A percentile compares a stretch with the other conserved stretches of the same genome.
These are phyloP conservation scores for Penicillium sp. DNA, from an alignment of 2,329 filamentous ascomycete species.

Conservation along the genomic window DNA sequence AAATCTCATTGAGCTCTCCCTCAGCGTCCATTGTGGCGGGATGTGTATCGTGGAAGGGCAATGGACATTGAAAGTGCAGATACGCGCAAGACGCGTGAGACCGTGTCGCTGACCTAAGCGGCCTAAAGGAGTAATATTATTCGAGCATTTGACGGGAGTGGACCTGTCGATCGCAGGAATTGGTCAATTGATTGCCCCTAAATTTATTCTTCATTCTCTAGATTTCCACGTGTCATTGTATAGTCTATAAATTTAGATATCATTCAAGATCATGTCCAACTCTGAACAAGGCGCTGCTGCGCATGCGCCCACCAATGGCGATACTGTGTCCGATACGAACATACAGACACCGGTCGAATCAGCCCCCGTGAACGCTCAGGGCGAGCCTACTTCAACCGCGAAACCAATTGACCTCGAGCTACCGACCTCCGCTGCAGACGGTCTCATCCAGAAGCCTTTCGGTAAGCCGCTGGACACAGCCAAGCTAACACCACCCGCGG, in stretches of 20 bases:
- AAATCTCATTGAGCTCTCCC: conserved; percentile 60
- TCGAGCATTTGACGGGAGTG: conserved; percentile 14
- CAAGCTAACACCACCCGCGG: conserved; percentile 56
- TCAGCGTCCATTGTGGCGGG: conserved; percentile 49
- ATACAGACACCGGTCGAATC: background rate
- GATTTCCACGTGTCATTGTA: background rate
- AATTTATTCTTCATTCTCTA: background rate
- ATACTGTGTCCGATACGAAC: conserved; percentile 5
- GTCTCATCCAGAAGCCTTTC: conserved; percentile 58
- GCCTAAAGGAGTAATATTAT: conserved; percentile 20
- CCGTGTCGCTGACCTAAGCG: conserved; percentile 26
- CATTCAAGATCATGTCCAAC: conserved; percentile 3
- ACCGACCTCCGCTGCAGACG: conserved; percentile 41
- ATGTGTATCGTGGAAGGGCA: background rate
- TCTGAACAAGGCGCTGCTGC: conserved; percentile 6
- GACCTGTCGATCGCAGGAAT: conserved; percentile 12
- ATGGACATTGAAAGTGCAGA: conserved; percentile 2
- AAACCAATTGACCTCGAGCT: conserved; percentile 29
- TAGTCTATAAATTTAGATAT: background rate
- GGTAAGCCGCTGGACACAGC: conserved; percentile 57
- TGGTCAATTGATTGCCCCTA: background rate
- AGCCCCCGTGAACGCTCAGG: conserved; percentile 8
- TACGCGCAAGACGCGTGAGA: conserved; percentile 21
- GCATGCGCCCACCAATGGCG: conserved; percentile 15
- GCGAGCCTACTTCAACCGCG: conserved; percentile 8